phyloP scores from a whole-genome alignment of 371 early-diverging fungal species.

The Rhizopus delemar region DNA sequence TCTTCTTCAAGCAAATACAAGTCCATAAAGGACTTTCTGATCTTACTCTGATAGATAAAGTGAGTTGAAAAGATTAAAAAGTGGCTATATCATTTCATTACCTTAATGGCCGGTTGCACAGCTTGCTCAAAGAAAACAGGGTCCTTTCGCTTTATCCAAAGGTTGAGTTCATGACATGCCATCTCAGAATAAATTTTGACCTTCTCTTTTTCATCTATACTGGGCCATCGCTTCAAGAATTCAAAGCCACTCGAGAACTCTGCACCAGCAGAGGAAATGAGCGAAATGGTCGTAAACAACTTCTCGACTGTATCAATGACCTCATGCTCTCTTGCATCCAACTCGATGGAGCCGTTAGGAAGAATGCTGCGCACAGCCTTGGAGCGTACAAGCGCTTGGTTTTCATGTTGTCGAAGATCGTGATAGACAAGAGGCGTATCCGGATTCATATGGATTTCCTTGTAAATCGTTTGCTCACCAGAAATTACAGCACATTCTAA shows the following conservation, averaged over 20 bases:
- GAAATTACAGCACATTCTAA: constrained; percentile 33
- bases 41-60: constrained; percentile 40
- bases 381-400: constrained; percentile 24
- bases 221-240: constrained; percentile 34
- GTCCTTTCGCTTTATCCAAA: constrained; percentile 61
- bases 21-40: constrained; percentile 57
- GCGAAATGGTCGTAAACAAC: constrained; percentile 28
- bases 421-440: background rate
- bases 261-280: constrained; percentile 1
- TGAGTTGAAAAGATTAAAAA: background rate
- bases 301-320: constrained; percentile 41
- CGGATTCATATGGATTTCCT: constrained; percentile 13
- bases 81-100: constrained; percentile 17
- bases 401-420: constrained; percentile 24
- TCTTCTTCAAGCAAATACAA: constrained; percentile 45
- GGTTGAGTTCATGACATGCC: constrained; percentile 56
- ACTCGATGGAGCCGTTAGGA: constrained; percentile 12
- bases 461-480: constrained; percentile 31
- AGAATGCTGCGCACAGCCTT: constrained; percentile 24
- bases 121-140: constrained; percentile 41
- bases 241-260: constrained; percentile 11
- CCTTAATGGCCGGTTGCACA: constrained; percentile 50
- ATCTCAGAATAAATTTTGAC: constrained; percentile 30
- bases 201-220: constrained; percentile 19
- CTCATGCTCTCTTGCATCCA: constrained; percentile 40